These are phyloP conservation scores for Astrephomene gubernaculifera DNA, from an alignment of 139 green algal genomes.

Conservation along the genomic window DNA sequence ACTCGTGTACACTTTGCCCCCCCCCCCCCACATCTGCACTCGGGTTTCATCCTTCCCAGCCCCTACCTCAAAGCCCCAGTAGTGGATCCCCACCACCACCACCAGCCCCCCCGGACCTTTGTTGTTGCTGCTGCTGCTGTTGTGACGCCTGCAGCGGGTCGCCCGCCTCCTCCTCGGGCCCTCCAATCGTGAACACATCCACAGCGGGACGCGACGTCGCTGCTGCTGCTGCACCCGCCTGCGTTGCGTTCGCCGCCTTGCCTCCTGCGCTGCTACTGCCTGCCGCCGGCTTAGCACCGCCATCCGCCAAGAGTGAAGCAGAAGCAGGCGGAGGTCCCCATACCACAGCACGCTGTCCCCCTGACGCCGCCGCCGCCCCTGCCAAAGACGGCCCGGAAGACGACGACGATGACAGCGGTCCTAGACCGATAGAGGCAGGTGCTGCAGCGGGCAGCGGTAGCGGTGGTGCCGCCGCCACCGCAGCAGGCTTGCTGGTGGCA, in stretches of 20 bases:
- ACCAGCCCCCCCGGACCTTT: slow-evolving; percentile 7
- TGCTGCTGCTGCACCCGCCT: neutral
- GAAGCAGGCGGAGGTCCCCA: too few species aligned
- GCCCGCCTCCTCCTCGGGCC: neutral
- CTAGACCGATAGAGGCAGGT: too few species aligned
- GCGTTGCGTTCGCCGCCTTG: neutral
- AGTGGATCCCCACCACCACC: too few species aligned
- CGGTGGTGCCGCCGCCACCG: neutral
- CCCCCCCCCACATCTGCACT: too few species aligned
- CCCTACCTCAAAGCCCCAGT: too few species aligned
- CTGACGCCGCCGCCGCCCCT: neutral
- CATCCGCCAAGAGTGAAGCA: too few species aligned
- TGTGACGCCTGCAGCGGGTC: neutral
- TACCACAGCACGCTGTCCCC: too few species aligned
- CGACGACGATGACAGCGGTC: too few species aligned
- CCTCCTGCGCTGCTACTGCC: neutral
- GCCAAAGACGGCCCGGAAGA: neutral
- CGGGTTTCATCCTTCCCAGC: too few species aligned
- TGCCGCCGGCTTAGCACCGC: neutral
- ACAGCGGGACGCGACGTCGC: neutral
- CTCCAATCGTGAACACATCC: slow-evolving; percentile 11
- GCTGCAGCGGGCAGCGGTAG: neutral
- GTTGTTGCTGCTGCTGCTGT: neutral
- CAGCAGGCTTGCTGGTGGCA: neutral
- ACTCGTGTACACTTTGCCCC: too few species aligned